These are phyloP conservation scores for Dentipellis fragilis DNA, from an alignment of 768 basidiomycete species.

Conservation along the genomic window DNA sequence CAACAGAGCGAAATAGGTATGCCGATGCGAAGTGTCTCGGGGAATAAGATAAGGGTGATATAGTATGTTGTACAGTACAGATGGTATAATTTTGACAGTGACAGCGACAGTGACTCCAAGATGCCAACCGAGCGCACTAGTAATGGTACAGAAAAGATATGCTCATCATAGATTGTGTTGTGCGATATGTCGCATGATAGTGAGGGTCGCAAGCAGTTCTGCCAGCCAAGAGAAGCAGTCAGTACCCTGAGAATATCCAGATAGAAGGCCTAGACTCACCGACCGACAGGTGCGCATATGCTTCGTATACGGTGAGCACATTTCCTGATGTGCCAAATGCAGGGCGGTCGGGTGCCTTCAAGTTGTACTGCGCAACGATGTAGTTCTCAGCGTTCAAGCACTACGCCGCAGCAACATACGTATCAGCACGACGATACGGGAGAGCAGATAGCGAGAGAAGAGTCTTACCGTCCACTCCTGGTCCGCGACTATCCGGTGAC, in stretches of 20 bases:
- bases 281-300: constrained; percentile 38
- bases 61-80: too few species aligned
- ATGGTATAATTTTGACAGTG: too few species aligned
- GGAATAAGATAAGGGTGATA: too few species aligned
- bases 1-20: too few species aligned
- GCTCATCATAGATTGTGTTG: constrained; percentile 10
- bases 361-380: constrained; percentile 56
- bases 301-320: constrained; percentile 48
- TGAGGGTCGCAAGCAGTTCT: constrained; percentile 13
- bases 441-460: constrained; percentile 3
- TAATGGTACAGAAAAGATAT: too few species aligned
- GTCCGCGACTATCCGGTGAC: constrained; percentile 37
- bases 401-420: constrained; percentile 22
- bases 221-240: background rate
- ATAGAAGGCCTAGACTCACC: constrained; percentile 28
- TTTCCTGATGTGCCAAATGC: constrained; percentile 57
- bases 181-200: constrained; percentile 16
- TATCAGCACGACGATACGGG: background rate
- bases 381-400: constrained; percentile 44
- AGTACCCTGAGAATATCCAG: background rate
- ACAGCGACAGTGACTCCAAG: too few species aligned
- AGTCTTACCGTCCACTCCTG: constrained; percentile 71
- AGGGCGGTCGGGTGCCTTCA: constrained; percentile 42
- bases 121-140: too few species aligned
- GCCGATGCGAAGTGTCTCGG: too few species aligned